Evolutionary conservation across 2,329 filamentous ascomycete species (phyloP), one percentile per base, ranked within the genome.

Genomic region (Botrytis aclada): DNA sequence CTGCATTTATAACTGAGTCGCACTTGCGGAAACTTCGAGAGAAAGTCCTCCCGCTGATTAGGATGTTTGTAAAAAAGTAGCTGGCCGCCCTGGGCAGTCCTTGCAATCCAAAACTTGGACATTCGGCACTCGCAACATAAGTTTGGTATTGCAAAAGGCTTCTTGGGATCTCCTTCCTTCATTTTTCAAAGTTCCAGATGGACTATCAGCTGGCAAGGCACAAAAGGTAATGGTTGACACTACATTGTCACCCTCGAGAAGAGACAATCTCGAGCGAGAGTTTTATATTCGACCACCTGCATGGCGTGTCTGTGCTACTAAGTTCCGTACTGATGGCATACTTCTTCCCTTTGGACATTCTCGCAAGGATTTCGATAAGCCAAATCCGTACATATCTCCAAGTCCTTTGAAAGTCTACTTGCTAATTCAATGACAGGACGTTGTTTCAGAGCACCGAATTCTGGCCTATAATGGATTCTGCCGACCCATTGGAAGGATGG

Each of bases 401-500:
- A 67, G n/a, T 10, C 37, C 4, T 25, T 34, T 56, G 54, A 61
- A 45, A 12, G 18, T n/a, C 4, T 32, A 20, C 8, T 32, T 9
- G n/a, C 37, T 69, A 43, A 67, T 45, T 20, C 1, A 4, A 25
- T 69, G 51, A 9, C 20, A 84, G 83, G 8, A 83, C 82, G 0
- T 77, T 84, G 16, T 84, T 81, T 71, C 77, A 80, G 34, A 71
- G 66, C 9, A 61, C 37, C 0, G 51, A 71, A 0, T 61, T 45
- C 1, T 85, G 84, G 84, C 81, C 80, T 0, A 81, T 84, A 79
- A 76, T 74, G 6, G 83, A 84, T 65, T 72, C 66, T 60, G 79
- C 82, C 0, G 79, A 83, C 71, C 83, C 84, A 32, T 70, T 82
- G 3, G 56, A 77, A 25, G 82, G 83, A 4, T 85, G 83, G 84